These are phyloP conservation scores for Metschnikowia bowlesiae DNA, from an alignment of 805 yeast species.

Conservation along the genomic window DNA sequence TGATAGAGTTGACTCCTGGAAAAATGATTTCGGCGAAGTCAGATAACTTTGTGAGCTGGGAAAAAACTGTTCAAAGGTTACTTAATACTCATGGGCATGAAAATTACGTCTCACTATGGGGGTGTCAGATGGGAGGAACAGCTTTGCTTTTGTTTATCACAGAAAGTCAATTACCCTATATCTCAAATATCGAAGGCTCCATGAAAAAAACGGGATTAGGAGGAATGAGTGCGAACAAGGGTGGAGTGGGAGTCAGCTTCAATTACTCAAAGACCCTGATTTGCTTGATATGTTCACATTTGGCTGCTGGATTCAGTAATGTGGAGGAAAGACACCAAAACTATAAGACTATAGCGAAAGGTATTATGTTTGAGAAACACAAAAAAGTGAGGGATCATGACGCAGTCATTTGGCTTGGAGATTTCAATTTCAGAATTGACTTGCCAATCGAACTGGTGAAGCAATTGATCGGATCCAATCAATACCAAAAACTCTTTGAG, in stretches of 20 bases:
- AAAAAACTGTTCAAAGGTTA: constrained; percentile 48
- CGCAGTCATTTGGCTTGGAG: constrained; percentile 86
- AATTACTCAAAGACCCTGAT: constrained; percentile 61
- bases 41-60: constrained; percentile 59
- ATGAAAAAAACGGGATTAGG: constrained; percentile 90
- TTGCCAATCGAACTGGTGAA: constrained; percentile 70
- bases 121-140: constrained; percentile 84
- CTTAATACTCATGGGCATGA: constrained; percentile 37
- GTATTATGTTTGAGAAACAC: constrained; percentile 58
- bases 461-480: constrained; percentile 39
- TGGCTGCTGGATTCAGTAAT: constrained; percentile 88
- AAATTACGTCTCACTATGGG: constrained; percentile 58
- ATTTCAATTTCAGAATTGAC: constrained; percentile 80
- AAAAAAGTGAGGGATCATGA: constrained; percentile 68
- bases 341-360: constrained; percentile 71
- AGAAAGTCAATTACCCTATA: constrained; percentile 45
- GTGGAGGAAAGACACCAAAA: constrained; percentile 82
- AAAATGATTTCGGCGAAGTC: constrained; percentile 79
- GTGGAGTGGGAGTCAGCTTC: constrained; percentile 72
- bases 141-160: constrained; percentile 65
- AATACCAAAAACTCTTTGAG: constrained; percentile 53
- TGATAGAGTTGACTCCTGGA: constrained; percentile 76
- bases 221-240: constrained; percentile 81
- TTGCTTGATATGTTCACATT: constrained; percentile 79
- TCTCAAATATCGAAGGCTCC: constrained; percentile 63